Conservation (phyloP, 768 basidiomycete species). For the Cystofilobasidium bisporidii region DNA sequence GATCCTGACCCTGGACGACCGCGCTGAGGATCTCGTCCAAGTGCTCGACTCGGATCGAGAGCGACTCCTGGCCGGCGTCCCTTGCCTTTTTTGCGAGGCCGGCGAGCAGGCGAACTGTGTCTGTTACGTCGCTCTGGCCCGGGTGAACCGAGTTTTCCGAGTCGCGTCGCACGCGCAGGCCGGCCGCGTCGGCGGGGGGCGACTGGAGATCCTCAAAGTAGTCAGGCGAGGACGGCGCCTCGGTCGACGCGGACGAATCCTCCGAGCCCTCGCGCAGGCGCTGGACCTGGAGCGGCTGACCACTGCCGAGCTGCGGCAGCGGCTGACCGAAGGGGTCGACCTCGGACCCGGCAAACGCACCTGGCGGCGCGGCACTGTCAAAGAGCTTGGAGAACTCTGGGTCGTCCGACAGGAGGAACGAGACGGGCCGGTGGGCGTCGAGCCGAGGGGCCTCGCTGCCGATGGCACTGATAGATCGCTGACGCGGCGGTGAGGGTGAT, state of each 20-base stretch:
- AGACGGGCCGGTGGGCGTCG: slow-evolving; percentile 25
- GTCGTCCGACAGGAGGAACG: slow-evolving; percentile 23
- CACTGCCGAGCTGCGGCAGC: too few species aligned
- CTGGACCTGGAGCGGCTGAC: background rate
- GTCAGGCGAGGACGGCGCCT: background rate
- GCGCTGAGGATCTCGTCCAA: slow-evolving; percentile 59
- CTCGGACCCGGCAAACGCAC: background rate
- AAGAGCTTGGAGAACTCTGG: slow-evolving; percentile 26
- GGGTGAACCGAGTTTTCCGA: slow-evolving; percentile 9
- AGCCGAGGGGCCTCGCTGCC: slow-evolving; percentile 18
- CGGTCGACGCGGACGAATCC: background rate
- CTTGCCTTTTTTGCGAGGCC: slow-evolving; percentile 5
- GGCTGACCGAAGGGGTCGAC: background rate
- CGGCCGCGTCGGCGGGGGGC: background rate
- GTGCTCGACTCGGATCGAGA: slow-evolving; percentile 63
- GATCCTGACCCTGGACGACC: slow-evolving; percentile 56
- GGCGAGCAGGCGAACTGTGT: slow-evolving; percentile 42
- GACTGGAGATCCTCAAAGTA: background rate
- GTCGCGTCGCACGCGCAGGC: slow-evolving; percentile 14
- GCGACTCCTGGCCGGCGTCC: slow-evolving; percentile 28
- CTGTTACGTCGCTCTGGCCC: slow-evolving; percentile 56
- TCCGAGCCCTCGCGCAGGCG: slow-evolving; percentile 1
- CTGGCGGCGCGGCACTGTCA: background rate
- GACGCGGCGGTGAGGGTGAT: slow-evolving; percentile 3
- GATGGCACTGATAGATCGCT: slow-evolving; percentile 16